A percentile compares a stretch with the other conserved stretches of the same genome.
These are phyloP conservation scores for Alternaria triticimaculans DNA, from an alignment of 2,329 filamentous ascomycete species.

Conservation along the genomic window DNA sequence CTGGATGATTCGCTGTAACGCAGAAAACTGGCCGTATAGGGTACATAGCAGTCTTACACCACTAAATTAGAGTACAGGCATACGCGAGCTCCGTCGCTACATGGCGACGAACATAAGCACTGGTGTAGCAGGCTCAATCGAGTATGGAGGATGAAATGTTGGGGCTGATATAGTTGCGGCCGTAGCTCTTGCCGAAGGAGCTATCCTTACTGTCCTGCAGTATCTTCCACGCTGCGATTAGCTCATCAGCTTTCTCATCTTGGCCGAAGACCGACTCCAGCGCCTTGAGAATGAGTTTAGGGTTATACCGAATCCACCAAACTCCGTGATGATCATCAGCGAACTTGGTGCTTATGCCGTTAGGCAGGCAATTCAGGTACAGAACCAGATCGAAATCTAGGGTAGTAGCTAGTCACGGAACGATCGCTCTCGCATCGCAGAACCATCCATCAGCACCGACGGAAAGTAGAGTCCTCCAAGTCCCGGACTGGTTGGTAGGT, in stretches of 20 bases:
- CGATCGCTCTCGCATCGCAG: neutral
- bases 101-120: neutral
- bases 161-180: neutral
- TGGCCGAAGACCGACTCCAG: neutral
- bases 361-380: neutral
- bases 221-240: neutral
- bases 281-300: neutral
- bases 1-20: neutral
- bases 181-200: neutral
- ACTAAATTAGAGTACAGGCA: fast-evolving
- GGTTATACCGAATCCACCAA: neutral
- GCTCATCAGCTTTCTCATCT: neutral
- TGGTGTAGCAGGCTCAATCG: neutral
- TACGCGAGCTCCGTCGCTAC: neutral
- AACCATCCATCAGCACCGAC: neutral
- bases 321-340: neutral
- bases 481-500: too few species aligned
- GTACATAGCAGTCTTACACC: neutral
- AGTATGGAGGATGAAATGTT: neutral
- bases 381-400: neutral
- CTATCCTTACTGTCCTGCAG: neutral
- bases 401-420: neutral
- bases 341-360: neutral
- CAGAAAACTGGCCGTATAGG: neutral
- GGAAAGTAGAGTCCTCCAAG: neutral